These are phyloP conservation scores for Juglanconis juglandina DNA, from an alignment of 2,329 filamentous ascomycete species.

Conservation along the genomic window DNA sequence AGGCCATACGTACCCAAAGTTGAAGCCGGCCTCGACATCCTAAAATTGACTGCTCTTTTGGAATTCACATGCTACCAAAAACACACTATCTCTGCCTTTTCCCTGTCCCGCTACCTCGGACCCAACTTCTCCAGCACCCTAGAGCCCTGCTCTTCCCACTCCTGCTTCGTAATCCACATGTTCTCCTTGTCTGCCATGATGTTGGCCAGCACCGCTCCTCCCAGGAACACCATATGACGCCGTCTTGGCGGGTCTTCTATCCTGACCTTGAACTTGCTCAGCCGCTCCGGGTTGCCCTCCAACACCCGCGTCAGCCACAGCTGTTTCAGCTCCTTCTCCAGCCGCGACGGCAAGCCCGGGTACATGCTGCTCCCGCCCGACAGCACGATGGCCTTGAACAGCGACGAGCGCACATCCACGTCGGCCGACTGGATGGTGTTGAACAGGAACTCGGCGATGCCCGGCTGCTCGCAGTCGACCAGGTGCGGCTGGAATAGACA, in stretches of 20 bases:
- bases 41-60: slow-evolving; percentile 4
- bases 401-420: slow-evolving; percentile 85
- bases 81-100: slow-evolving; percentile 15
- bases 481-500: slow-evolving; percentile 98
- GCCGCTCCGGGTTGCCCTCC: slow-evolving; percentile 83
- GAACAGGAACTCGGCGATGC: slow-evolving; percentile 95
- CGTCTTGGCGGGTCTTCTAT: slow-evolving; percentile 96
- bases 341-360: slow-evolving; percentile 83
- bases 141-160: slow-evolving; percentile 92
- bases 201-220: slow-evolving; percentile 92
- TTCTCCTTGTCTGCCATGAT: slow-evolving; percentile 98
- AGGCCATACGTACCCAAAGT: too few species aligned
- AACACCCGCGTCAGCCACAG: slow-evolving; percentile 93
- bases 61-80: slow-evolving; percentile 6
- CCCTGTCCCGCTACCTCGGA: slow-evolving; percentile 58
- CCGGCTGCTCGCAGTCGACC: slow-evolving; percentile 94
- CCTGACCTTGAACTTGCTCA: slow-evolving; percentile 99
- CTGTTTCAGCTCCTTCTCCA: slow-evolving; percentile 99
- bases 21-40: neutral
- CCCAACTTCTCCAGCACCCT: slow-evolving; percentile 88
- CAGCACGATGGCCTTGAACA: slow-evolving; percentile 96
- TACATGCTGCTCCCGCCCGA: slow-evolving; percentile 99
- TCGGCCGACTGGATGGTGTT: slow-evolving; percentile 97
- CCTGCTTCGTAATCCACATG: slow-evolving; percentile 97
- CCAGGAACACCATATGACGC: slow-evolving; percentile 99